Evolutionary conservation across 2,329 filamentous ascomycete species (phyloP).

Genomic region (Orbilia blumenaviensis): DNA sequence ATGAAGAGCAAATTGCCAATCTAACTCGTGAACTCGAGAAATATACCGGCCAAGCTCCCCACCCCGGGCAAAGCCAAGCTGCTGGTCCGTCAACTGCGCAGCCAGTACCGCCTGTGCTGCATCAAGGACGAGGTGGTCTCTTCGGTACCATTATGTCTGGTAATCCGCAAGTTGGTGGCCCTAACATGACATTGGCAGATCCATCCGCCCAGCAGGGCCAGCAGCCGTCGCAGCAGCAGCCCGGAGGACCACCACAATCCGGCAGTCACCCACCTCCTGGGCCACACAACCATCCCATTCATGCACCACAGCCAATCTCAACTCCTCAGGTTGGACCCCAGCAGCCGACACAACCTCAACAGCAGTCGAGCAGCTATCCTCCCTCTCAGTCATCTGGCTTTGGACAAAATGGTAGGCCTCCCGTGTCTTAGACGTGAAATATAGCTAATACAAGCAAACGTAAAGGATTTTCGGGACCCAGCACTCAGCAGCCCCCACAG

Average conservation of each 20-base stretch:
- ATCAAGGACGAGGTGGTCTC: slow-evolving; percentile 85
- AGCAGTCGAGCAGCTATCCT: slow-evolving; percentile 68
- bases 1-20: slow-evolving; percentile 87
- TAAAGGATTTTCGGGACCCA: slow-evolving; percentile 31
- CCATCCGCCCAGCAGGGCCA: slow-evolving; percentile 72
- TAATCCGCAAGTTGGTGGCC: slow-evolving; percentile 73
- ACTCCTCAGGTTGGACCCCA: slow-evolving; percentile 67
- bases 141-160: slow-evolving; percentile 97
- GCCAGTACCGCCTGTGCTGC: slow-evolving; percentile 75
- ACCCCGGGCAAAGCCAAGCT: slow-evolving; percentile 72
- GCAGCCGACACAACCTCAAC: slow-evolving; percentile 67
- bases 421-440: slow-evolving; percentile 45
- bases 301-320: slow-evolving; percentile 66
- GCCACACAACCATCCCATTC: slow-evolving; percentile 70
- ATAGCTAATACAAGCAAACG: background rate
- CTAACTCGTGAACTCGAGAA: slow-evolving; percentile 87
- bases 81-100: slow-evolving; percentile 82
- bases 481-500: slow-evolving; percentile 10
- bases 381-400: slow-evolving; percentile 73
- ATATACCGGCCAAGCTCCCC: slow-evolving; percentile 68
- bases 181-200: slow-evolving; percentile 83
- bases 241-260: slow-evolving; percentile 70
- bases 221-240: slow-evolving; percentile 66
- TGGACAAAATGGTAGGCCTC: slow-evolving; percentile 68
- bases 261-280: slow-evolving; percentile 31